Percentiles rank a stretch among this genome's conserved stretches.
phyloP scores from a whole-genome alignment of 768 basidiomycete species.

The Lactarius akahatsu region DNA sequence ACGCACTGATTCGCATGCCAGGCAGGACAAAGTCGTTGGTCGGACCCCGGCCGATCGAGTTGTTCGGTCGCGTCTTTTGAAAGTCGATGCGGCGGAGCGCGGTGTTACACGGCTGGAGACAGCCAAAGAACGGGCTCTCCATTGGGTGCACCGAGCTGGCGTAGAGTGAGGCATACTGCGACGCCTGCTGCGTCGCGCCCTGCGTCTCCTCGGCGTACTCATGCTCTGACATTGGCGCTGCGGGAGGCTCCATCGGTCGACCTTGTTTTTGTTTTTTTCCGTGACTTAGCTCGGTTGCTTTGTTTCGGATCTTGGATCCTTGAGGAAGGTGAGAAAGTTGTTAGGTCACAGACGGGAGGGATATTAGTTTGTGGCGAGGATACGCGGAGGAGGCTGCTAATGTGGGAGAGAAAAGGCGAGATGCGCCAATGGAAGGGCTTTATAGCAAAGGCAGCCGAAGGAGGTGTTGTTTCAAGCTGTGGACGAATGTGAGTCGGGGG shows the following conservation, averaged over 20 bases:
- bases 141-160: constrained; percentile 5
- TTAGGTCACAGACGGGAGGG: background rate
- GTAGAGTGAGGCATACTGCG: constrained; percentile 9
- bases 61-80: constrained; percentile 10
- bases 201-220: constrained; percentile 23
- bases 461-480: background rate
- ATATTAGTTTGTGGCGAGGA: constrained; percentile 17
- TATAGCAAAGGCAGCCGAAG: constrained; percentile 3
- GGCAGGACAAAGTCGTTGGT: constrained; percentile 56
- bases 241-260: constrained; percentile 1
- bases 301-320: background rate
- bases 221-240: background rate
- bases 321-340: background rate
- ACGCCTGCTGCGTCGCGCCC: constrained; percentile 27
- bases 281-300: background rate
- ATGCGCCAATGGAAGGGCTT: background rate
- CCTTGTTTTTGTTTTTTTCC: background rate
- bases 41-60: constrained; percentile 23
- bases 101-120: constrained; percentile 19
- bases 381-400: background rate
- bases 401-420: background rate
- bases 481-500: background rate
- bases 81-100: constrained; percentile 24
- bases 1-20: constrained; percentile 73
- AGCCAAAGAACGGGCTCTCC: constrained; percentile 25